Conservation (phyloP, 805 yeast genomes). For the Metschnikowia cubensis region DNA sequence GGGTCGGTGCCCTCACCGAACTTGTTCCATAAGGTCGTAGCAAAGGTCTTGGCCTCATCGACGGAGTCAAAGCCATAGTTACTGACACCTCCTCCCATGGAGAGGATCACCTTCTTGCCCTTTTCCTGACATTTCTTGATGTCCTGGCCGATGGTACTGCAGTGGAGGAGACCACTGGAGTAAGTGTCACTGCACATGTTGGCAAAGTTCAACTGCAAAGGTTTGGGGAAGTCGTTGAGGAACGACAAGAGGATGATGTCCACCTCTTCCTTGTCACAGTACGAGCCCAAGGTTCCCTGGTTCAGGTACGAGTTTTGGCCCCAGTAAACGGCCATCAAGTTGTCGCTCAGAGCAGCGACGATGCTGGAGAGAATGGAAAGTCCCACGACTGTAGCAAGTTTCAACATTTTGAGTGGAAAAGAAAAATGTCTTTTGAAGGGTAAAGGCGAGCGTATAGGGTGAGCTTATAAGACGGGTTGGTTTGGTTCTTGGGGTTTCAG, state of each 20-base stretch:
- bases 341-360: constrained; percentile 1
- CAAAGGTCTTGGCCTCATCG: constrained; percentile 55
- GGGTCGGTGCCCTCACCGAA: constrained; percentile 33
- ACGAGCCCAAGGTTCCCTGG: constrained; percentile 40
- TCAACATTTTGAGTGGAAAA: neutral
- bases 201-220: constrained; percentile 48
- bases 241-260: constrained; percentile 74
- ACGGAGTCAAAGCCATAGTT: constrained; percentile 50
- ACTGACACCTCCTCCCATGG: constrained; percentile 53
- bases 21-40: constrained; percentile 36
- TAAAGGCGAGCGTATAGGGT: neutral
- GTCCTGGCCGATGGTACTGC: constrained; percentile 14
- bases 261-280: constrained; percentile 66
- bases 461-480: no score
- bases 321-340: constrained; percentile 76
- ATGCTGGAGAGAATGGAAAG: neutral
- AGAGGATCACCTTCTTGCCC: constrained; percentile 14
- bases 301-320: constrained; percentile 66
- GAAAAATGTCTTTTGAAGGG: neutral
- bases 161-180: constrained; percentile 36
- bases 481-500: no score
- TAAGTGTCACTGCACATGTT: constrained; percentile 40
- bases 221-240: constrained; percentile 54
- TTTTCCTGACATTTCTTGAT: constrained; percentile 12
- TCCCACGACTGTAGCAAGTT: neutral